phyloP scores from a whole-genome alignment of 2,329 filamentous ascomycete species.

The Colletotrichum orchidophilum region DNA sequence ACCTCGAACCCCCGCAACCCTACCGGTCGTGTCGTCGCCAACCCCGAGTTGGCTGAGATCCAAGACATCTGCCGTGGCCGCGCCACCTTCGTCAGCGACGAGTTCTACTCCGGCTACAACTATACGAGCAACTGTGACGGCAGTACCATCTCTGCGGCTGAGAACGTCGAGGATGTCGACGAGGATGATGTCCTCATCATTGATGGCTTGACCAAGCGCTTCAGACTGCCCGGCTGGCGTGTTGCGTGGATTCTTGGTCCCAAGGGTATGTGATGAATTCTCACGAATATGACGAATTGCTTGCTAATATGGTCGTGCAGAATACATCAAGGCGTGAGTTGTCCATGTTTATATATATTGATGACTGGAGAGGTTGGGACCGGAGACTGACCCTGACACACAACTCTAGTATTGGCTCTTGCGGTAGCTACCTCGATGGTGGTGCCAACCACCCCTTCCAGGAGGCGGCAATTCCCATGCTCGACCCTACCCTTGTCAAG shows the following conservation, averaged over 20 bases:
- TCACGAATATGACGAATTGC: no score
- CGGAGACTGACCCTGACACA: not conserved
- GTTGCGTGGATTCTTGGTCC: slow-evolving; percentile 96
- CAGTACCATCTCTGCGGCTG: slow-evolving; percentile 85
- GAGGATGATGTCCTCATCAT: slow-evolving; percentile 93
- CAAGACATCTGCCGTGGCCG: slow-evolving; percentile 92
- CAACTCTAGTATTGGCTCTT: slow-evolving; percentile 75
- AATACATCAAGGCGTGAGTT: slow-evolving; percentile 85
- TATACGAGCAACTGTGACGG: slow-evolving; percentile 94
- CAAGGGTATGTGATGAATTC: slow-evolving; percentile 61
- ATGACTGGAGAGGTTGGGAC: not conserved
- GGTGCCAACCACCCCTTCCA: slow-evolving; percentile 96
- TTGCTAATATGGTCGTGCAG: slow-evolving; percentile 46
- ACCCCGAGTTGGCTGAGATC: slow-evolving; percentile 87
- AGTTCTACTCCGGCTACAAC: slow-evolving; percentile 97
- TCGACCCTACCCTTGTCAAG: slow-evolving; percentile 84
- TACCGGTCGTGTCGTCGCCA: slow-evolving; percentile 86
- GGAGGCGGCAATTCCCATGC: slow-evolving; percentile 90
- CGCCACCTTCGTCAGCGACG: slow-evolving; percentile 92
- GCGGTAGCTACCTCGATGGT: slow-evolving; percentile 93
- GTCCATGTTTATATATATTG: not conserved
- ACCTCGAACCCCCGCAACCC: slow-evolving; percentile 97
- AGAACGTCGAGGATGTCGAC: slow-evolving; percentile 90
- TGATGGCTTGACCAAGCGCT: slow-evolving; percentile 95
- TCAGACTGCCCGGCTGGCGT: slow-evolving; percentile 94